Evolutionary conservation across 805 yeast genomes (phyloP), one percentile per base, ranked within the genome.

Genomic region (Pichia phayaonensis): DNA sequence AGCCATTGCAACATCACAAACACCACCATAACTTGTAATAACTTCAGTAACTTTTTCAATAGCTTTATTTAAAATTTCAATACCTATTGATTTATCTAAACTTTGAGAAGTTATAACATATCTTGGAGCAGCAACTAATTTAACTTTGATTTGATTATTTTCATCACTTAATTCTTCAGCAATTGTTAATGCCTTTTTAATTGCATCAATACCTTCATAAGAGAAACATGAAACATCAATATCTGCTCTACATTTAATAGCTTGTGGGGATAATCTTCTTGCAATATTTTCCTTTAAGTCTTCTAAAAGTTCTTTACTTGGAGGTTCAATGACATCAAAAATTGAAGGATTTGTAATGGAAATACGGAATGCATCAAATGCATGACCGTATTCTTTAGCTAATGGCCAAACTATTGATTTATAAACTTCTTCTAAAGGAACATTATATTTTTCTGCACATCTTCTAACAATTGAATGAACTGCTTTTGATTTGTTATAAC

Each of bases 391-490:
- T 69, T 86, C 90, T 70, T 86, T 82, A 73, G 95, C 88, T 69
- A 94, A 78, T 42, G 99, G 99, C 99, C 99, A 94, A 31, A 97
- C 98, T 63, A 92, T 81, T 27, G 87, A 77, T 71, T 84, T 83
- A 71, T 94, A 94, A 68, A 94, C 75, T 29, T 76, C 76, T 71
- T 92, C 97, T 64, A 94, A 78, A 39, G 96, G 81, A 48, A 90
- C 75, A 66, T 85, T 86, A 73, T 88, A 92, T 70, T 92, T 94
- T 69, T 94, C 99, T 51, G 99, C 97, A 70, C 97, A 94, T 70
- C 94, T 97, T 72, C 99, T 86, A 66, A 94, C 76, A 63, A 94
- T 94, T n/a, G 97, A 90, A 73, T 94, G 97, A 51, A 95, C 97
- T 42, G 97, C 94, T 74, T 94, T 94, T 57, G 96, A 86, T 72